Percentiles rank a stretch among this genome's conserved stretches.
Evolutionary conservation across 805 yeast genomes (phyloP).

Genomic region (Pichia membranifaciens): DNA sequence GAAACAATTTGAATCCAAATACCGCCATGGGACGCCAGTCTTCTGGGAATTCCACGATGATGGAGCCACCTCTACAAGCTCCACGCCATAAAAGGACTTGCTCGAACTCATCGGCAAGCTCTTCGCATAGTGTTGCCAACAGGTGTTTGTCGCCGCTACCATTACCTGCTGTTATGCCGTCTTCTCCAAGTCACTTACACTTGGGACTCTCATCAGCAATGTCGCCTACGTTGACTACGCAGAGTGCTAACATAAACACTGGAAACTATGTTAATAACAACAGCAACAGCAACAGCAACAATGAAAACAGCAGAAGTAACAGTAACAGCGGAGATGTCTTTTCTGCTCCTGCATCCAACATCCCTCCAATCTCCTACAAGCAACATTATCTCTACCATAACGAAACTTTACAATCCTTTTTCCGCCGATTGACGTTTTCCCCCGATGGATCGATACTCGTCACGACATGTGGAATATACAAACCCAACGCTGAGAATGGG

Average conservation of each 20-base stretch:
- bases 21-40: neutral
- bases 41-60: constrained; percentile 14
- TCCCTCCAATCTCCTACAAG: constrained; percentile 27
- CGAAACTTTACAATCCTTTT: constrained; percentile 85
- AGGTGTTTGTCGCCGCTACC: constrained; percentile 32
- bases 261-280: neutral
- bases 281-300: neutral
- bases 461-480: constrained; percentile 70
- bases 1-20: neutral
- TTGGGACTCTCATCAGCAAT: neutral
- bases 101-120: constrained; percentile 35
- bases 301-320: neutral
- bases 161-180: constrained; percentile 42
- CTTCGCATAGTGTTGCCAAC: constrained; percentile 24
- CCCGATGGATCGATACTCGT: constrained; percentile 83
- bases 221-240: constrained; percentile 5
- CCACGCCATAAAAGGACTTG: constrained; percentile 36
- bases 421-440: constrained; percentile 77
- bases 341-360: constrained; percentile 12
- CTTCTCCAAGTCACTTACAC: constrained; percentile 21
- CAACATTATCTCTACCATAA: constrained; percentile 62
- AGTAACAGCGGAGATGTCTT: neutral
- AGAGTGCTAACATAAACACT: neutral
- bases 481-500: constrained; percentile 16
- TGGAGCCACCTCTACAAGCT: constrained; percentile 30